Evolutionary conservation across 345 rosid species (phyloP).

Genomic region (Microcos paniculata): DNA sequence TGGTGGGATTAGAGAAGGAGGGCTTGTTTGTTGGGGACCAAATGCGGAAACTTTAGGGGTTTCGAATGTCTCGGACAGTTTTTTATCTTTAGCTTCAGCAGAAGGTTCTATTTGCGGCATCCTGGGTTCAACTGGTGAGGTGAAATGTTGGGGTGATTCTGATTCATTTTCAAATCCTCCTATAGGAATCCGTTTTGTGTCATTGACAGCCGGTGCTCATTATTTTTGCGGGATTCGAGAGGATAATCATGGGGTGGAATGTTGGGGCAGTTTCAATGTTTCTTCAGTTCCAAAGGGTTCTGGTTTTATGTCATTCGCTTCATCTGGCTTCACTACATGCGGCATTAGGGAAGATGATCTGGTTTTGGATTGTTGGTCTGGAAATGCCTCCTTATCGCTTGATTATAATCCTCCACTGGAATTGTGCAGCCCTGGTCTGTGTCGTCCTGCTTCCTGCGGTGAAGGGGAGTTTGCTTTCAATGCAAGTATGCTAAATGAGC

Average conservation of each 20-base stretch:
- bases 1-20: constrained; percentile 72
- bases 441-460: constrained; percentile 54
- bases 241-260: constrained; percentile 76
- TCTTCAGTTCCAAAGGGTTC: constrained; percentile 66
- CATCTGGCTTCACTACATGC: constrained; percentile 71
- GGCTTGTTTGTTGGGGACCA: constrained; percentile 84
- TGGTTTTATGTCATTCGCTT: constrained; percentile 86
- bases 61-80: constrained; percentile 40
- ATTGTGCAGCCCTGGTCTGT: constrained; percentile 85
- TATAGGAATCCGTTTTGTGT: constrained; percentile 41
- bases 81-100: constrained; percentile 56
- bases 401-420: constrained; percentile 82
- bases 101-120: constrained; percentile 58
- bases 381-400: constrained; percentile 36
- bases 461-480: constrained; percentile 68
- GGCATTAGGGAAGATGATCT: constrained; percentile 85
- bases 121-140: constrained; percentile 41
- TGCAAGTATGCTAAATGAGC: constrained; percentile 79
- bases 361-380: constrained; percentile 85
- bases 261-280: constrained; percentile 76
- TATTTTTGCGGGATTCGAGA: constrained; percentile 84
- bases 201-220: constrained; percentile 65
- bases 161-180: constrained; percentile 37
- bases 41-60: constrained; percentile 41
- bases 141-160: constrained; percentile 68